Base-by-base conservation (phyloP, 2,329 filamentous ascomycete species). In the Fusarium multiceps region DNA sequence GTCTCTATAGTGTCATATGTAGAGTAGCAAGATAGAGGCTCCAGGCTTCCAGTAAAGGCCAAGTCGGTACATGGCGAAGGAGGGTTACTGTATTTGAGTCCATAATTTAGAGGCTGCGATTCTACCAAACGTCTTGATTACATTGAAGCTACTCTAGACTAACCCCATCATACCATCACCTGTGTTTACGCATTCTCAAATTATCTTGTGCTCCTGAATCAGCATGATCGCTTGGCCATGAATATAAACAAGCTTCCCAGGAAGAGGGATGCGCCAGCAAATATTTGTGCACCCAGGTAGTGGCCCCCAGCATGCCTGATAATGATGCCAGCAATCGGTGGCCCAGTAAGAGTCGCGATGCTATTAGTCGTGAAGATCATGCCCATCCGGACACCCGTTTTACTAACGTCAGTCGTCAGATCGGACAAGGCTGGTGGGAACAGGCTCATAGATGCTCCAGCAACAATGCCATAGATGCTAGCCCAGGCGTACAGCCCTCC, bases 361-460 rank as follows among this genome's bases (percentile, higher is more conserved):
- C 78, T 77, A 13, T 78, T 76, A 20, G 80, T 69, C 0, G 72
- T 72, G 12, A 81, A 58, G 8, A 79, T 75, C 79, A 82, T 81
- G 0, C 80, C 80, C 8, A 80, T 75, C 4, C 79, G 70, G 0
- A 75, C 75, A 3, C 80, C 80, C 0, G 76, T 76, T 28, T 73
- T 78, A 21, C 62, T 73, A 11, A 77, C 68, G 53, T 81, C 73
- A 3, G 74, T 74, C 4, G 76, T 77, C 69, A 80, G 77, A 25
- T 82, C 84, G 28, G 82, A 83, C 13, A 86, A 70, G 0, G 82
- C 83, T 1, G 84, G 83, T 0, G 86, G 85, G 58, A 87, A 86
- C 2, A 88, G 75, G 3, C 81, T 80, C 68, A 87, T 85, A 18
- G 86, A 79, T 1, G 81, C 84, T 0, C 84, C 85, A 0, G 81